Evolutionary conservation across 1,284 basidiomycete genomes (phyloP).

Genomic region (Sanguinoderma infundibulare): DNA sequence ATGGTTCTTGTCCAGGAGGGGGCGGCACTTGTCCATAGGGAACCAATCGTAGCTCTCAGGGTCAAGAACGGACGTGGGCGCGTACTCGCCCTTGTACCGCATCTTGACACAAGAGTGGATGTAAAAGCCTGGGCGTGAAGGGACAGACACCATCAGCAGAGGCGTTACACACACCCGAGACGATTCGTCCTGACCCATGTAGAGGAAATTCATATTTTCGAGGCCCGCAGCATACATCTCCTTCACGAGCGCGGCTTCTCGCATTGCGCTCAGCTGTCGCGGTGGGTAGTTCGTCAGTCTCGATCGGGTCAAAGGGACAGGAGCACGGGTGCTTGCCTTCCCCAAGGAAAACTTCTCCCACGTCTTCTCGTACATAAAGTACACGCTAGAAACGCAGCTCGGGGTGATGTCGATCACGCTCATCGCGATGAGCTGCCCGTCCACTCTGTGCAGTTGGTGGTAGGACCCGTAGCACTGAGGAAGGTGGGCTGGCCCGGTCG

Average conservation of each 20-base stretch:
- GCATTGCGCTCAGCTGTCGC: conserved; percentile 85
- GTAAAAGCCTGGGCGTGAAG: conserved; percentile 74
- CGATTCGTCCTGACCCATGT: conserved; percentile 73
- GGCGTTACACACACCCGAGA: no score
- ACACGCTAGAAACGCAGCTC: conserved; percentile 90
- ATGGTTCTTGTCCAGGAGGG: conserved; percentile 64
- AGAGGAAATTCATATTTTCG: conserved; percentile 65
- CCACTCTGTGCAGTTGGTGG: conserved; percentile 85
- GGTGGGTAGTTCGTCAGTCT: no score
- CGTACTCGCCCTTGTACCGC: conserved; percentile 95
- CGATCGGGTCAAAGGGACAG: no score
- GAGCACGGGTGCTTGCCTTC: conserved; percentile 67
- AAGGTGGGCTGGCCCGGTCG: conserved; percentile 53
- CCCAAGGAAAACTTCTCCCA: conserved; percentile 84
- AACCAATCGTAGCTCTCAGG: conserved; percentile 86
- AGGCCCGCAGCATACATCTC: conserved; percentile 80
- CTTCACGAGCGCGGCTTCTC: conserved; percentile 73
- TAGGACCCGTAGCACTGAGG: conserved; percentile 83
- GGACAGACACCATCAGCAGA: no score
- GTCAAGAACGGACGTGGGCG: conserved; percentile 88
- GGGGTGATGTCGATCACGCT: conserved; percentile 94
- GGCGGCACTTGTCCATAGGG: conserved; percentile 63
- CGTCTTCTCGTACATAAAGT: conserved; percentile 90
- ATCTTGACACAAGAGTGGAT: conserved; percentile 94
- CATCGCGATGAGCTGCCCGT: conserved; percentile 85